Conservation (phyloP, 2,329 filamentous ascomycete species). For the Pyrenochaeta sp. region DNA sequence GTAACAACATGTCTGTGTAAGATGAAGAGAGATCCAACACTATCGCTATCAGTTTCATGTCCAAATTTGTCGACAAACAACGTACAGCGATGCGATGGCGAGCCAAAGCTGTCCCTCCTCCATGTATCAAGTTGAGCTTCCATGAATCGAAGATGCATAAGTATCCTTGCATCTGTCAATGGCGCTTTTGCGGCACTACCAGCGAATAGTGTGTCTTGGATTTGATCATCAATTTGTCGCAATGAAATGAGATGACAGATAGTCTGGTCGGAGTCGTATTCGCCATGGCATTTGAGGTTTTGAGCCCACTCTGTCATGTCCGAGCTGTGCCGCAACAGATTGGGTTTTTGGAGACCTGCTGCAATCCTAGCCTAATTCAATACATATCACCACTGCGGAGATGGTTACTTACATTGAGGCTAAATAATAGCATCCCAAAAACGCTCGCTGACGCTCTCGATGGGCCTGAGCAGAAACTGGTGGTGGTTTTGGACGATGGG, state of each 20-base stretch:
- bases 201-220: slow-evolving; percentile 39
- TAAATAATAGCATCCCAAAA: slow-evolving; percentile 46
- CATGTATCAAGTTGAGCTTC: slow-evolving; percentile 38
- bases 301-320: slow-evolving; percentile 40
- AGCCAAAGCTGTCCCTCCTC: slow-evolving; percentile 21
- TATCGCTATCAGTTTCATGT: slow-evolving; percentile 2
- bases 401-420: slow-evolving; percentile 35
- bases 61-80: slow-evolving; percentile 1
- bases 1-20: slow-evolving; percentile 38
- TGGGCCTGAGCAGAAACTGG: slow-evolving; percentile 22
- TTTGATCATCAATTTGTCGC: slow-evolving; percentile 44
- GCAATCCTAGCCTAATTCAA: slow-evolving; percentile 31
- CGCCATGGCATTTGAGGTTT: slow-evolving; percentile 23
- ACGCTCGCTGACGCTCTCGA: slow-evolving; percentile 40
- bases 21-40: slow-evolving; percentile 39
- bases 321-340: slow-evolving; percentile 38
- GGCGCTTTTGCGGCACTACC: slow-evolving; percentile 27
- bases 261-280: slow-evolving; percentile 37
- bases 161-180: slow-evolving; percentile 37
- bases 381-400: not conserved
- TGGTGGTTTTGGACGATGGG: slow-evolving; percentile 18
- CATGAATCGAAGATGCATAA: slow-evolving; percentile 40
- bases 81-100: slow-evolving; percentile 31
- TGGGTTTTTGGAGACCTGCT: slow-evolving; percentile 41
- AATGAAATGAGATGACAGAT: slow-evolving; percentile 34